phyloP scores from a whole-genome alignment of 202 grass and related monocot genomes.

The Schoenoplectus triqueter region DNA sequence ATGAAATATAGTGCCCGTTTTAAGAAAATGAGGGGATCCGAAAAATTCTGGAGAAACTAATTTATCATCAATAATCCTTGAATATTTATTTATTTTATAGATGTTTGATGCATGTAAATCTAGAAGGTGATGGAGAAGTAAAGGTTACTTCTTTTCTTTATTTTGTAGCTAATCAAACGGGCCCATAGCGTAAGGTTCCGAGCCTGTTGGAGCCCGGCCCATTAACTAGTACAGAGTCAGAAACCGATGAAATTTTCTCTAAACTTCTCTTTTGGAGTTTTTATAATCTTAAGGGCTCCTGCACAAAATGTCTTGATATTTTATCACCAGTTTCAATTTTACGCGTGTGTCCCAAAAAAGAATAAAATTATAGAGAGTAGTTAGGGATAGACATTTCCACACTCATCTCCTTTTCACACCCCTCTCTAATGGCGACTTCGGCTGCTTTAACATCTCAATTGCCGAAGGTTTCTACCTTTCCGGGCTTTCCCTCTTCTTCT shows the following conservation, averaged over 20 bases:
- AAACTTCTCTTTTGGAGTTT: neutral
- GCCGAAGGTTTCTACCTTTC: conserved; percentile 22
- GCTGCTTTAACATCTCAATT: conserved; percentile 36
- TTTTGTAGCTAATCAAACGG: too few relatives aligned
- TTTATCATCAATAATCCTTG: too few relatives aligned
- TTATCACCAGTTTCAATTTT: neutral
- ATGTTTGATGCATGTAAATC: too few relatives aligned
- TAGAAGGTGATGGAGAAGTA: too few relatives aligned
- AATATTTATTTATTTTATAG: too few relatives aligned
- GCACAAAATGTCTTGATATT: neutral
- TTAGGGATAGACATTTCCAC: conserved; percentile 11
- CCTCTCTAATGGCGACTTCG: conserved; percentile 34
- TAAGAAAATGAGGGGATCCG: too few relatives aligned
- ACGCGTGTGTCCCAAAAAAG: neutral
- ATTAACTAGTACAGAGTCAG: neutral
- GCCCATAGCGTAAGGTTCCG: neutral
- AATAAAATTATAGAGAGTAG: neutral
- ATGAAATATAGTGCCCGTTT: too few relatives aligned
- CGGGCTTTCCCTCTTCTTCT: conserved; percentile 3
- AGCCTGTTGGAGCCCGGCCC: conserved; percentile 8
- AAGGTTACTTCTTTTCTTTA: too few relatives aligned
- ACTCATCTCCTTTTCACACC: neutral
- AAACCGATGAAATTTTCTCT: neutral
- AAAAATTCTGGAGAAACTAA: too few relatives aligned
- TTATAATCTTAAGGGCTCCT: neutral